Base-by-base conservation (phyloP, 345 rosid genomes). In the Firmiana major region DNA sequence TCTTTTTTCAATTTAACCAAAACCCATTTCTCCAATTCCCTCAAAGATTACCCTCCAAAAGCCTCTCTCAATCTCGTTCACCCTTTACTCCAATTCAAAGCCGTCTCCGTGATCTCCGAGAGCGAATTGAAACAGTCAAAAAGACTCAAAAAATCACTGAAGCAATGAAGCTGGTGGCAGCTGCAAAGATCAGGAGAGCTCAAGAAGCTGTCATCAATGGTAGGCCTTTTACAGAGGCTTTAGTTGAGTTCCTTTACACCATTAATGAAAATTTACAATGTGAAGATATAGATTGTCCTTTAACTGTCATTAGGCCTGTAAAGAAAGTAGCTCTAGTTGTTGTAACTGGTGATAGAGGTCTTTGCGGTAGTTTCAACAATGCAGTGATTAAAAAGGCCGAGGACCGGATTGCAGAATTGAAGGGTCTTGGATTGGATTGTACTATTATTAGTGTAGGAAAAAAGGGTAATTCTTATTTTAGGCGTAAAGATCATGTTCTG, bases 311-410 rank as follows among this genome's bases (percentile, higher is more conserved):
- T 46, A 89, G 97, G 75, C 89, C 90, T 46, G 97, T 94, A 0
- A 93, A 83, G 86, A 94, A 82, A 82, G 90, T 94, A n/a, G 94
- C 90, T 63, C 72, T 94, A 6, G 83, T 94, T 79, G 90, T 93
- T 40, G 77, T 91, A 40, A 86, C 90, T 1, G 90, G 92, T 68
- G 93, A 94, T 83, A 87, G 83, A 63, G 98, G 96, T 21, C 88
- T 94, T 62, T 91, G 98, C 80, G 98, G 97, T 24, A 88, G 97
- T 63, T 94, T 93, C 81, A 94, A 91, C 89, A 89, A 88, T 75
- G 84, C 82, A 3, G 89, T 93, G 64, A 75, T 90, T 36, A 89
- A 73, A 76, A 91, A 88, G 83, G 93, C 94, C 0, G 87, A 85
- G 80, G 48, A 66, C 53, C 77, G 97, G 43, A 80, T 90, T 34